Evolutionary conservation across 139 green algal species (phyloP).

Genomic region (Chlamydomonas schloesseri): DNA sequence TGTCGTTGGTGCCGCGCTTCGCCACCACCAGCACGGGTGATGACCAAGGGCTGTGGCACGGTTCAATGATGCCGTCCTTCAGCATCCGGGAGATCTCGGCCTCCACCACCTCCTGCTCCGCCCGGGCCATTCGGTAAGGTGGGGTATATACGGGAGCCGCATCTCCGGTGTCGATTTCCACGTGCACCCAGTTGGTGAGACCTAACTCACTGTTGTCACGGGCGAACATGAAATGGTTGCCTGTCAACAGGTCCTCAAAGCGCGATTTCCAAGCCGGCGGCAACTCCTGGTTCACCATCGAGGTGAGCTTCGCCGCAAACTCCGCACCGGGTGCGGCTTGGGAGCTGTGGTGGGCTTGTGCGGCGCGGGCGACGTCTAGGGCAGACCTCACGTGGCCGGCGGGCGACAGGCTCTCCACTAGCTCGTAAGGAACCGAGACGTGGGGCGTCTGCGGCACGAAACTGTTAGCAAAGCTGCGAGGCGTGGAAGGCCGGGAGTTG

Average conservation of each 20-base stretch:
- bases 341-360: no score
- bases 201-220: background rate
- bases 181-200: background rate
- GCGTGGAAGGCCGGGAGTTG: no score
- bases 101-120: background rate
- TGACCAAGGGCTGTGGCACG: background rate
- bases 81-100: background rate
- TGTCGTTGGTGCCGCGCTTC: background rate
- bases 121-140: background rate
- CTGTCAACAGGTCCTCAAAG: background rate
- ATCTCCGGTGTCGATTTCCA: background rate
- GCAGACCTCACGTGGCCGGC: no score
- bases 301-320: background rate
- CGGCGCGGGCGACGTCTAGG: no score
- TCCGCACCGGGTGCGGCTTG: no score
- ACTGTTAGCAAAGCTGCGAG: no score
- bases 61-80: background rate
- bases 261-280: background rate
- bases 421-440: no score
- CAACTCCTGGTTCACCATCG: background rate
- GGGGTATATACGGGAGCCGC: background rate
- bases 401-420: no score
- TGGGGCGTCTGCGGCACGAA: no score
- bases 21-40: background rate
- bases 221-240: background rate